phyloP scores from a whole-genome alignment of 2,329 filamentous ascomycete species.

The Teratosphaeria zuluensis region DNA sequence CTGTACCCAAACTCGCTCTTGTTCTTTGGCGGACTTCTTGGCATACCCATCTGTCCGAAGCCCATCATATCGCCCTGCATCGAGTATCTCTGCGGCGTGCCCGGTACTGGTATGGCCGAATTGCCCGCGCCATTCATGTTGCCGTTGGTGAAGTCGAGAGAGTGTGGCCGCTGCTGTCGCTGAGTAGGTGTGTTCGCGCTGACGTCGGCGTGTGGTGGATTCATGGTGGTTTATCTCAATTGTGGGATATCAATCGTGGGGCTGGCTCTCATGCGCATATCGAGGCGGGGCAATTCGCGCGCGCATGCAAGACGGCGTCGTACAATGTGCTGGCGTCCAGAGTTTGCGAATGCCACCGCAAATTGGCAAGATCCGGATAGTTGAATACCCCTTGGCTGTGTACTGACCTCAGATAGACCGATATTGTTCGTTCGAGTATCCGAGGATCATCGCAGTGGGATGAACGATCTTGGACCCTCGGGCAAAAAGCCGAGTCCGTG shows the following conservation, averaged over 20 bases:
- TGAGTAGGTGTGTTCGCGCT: neutral
- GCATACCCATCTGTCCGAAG: conserved; percentile 20
- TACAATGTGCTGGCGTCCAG: neutral
- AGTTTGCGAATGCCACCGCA: too few relatives aligned
- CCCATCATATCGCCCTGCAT: conserved; percentile 9
- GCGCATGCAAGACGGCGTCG: neutral
- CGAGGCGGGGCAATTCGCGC: neutral
- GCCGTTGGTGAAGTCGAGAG: conserved; percentile 1
- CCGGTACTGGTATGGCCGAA: conserved; percentile 18
- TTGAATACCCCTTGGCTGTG: too few relatives aligned
- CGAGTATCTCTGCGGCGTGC: conserved; percentile 10
- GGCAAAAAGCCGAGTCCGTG: neutral
- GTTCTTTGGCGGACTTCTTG: conserved; percentile 40
- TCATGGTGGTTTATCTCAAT: neutral
- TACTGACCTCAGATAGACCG: neutral
- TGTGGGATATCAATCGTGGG: neutral
- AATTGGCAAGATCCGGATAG: too few relatives aligned
- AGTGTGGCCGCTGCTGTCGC: neutral
- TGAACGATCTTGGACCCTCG: neutral
- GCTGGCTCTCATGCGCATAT: neutral
- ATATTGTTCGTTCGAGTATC: neutral
- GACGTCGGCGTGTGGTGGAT: neutral
- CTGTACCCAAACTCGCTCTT: conserved; percentile 30
- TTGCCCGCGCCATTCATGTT: neutral
- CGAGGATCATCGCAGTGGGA: neutral